These are phyloP conservation scores for Graphilbum ipis-grandicollis DNA, from an alignment of 2,329 filamentous ascomycete species.

Conservation along the genomic window DNA sequence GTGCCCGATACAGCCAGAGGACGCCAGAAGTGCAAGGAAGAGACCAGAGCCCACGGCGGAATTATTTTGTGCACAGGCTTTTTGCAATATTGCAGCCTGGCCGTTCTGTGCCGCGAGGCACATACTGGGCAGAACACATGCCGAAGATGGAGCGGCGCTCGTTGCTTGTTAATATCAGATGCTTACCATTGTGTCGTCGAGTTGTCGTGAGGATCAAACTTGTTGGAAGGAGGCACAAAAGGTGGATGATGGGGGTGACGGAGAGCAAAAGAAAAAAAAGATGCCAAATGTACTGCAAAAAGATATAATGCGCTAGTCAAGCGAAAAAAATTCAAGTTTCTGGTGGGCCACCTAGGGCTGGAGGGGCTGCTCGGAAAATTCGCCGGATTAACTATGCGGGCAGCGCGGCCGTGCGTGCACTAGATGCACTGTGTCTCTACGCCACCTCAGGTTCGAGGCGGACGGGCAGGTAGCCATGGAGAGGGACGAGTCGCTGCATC, in stretches of 20 bases:
- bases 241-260: slow-evolving; percentile 9
- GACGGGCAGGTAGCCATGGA: too few species aligned
- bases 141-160: slow-evolving; percentile 41
- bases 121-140: slow-evolving; percentile 13
- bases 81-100: slow-evolving; percentile 6
- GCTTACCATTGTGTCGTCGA: slow-evolving; percentile 43
- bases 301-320: slow-evolving; percentile 1
- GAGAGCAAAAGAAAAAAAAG: slow-evolving; percentile 5
- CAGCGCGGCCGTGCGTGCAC: too few species aligned
- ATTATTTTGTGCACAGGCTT: slow-evolving; percentile 6
- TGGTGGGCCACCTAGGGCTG: slow-evolving; percentile 9
- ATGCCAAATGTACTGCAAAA: slow-evolving; percentile 1
- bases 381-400: too few species aligned
- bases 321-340: slow-evolving; percentile 1
- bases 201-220: slow-evolving; percentile 13
- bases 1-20: background rate
- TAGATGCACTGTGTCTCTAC: background rate
- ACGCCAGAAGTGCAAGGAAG: background rate
- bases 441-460: too few species aligned
- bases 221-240: slow-evolving; percentile 3
- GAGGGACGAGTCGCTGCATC: too few species aligned
- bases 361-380: too few species aligned
- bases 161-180: slow-evolving; percentile 21
- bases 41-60: background rate
- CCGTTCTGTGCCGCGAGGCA: slow-evolving; percentile 7